These are phyloP conservation scores for Thuja plicata DNA, from an alignment of 83 land plant species.

Conservation along the genomic window DNA sequence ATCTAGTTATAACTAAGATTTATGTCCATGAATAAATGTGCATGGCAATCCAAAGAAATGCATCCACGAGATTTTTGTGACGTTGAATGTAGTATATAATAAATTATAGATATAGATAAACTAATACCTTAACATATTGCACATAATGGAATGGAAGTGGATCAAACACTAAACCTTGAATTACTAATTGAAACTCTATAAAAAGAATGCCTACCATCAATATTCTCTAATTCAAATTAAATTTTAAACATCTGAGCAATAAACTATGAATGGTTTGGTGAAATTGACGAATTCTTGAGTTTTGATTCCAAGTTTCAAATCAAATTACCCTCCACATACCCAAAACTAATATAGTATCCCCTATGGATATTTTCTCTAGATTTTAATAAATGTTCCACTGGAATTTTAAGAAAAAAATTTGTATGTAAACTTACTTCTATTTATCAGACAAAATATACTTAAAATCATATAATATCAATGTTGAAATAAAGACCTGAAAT, in stretches of 20 bases:
- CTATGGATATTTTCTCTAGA: too few species aligned
- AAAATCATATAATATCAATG: too few species aligned
- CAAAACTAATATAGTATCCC: slow-evolving; percentile 94
- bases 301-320: slow-evolving; percentile 86
- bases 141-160: not conserved
- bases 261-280: slow-evolving; percentile 77
- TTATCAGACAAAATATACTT: too few species aligned
- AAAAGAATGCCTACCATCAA: slow-evolving; percentile 6
- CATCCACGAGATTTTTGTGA: not conserved
- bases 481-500: too few species aligned
- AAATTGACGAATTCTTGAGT: slow-evolving; percentile 72
- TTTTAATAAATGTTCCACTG: too few species aligned
- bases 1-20: too few species aligned
- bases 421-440: too few species aligned
- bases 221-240: not conserved
- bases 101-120: not conserved
- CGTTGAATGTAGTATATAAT: not conserved
- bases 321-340: slow-evolving; percentile 96
- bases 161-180: not conserved
- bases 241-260: slow-evolving; percentile 31
- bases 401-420: too few species aligned
- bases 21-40: too few species aligned
- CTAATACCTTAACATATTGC: not conserved
- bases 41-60: too few species aligned
- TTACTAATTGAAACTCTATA: not conserved